A percentile compares a stretch with the other conserved stretches of the same genome.
Evolutionary conservation across 164 flowering plant species (phyloP).

Genomic region (Brasenia schreberi): DNA sequence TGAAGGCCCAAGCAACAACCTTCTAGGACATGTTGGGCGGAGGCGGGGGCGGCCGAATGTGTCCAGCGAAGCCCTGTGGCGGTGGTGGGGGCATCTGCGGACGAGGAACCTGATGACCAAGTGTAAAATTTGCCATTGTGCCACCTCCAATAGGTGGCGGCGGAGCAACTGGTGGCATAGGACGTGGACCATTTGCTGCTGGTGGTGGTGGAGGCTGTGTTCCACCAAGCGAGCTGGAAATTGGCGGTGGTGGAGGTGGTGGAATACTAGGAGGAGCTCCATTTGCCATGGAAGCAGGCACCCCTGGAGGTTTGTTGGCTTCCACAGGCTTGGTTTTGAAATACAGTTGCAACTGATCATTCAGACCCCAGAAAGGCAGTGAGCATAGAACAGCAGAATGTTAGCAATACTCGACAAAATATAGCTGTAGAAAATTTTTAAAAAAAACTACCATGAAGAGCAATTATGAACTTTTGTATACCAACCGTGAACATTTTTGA

Average conservation of each 20-base stretch:
- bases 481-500: conserved; percentile 96
- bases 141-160: conserved; percentile 72
- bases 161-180: conserved; percentile 92
- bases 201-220: conserved; percentile 66
- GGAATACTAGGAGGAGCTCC: conserved; percentile 57
- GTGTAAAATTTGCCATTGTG: conserved; percentile 67
- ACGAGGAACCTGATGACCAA: conserved; percentile 37
- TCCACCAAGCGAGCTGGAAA: conserved; percentile 17
- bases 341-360: conserved; percentile 73
- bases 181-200: conserved; percentile 68
- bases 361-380: background rate
- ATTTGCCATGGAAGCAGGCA: conserved; percentile 42
- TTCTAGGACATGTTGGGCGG: background rate
- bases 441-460: background rate
- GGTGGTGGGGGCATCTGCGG: conserved; percentile 34
- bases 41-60: background rate
- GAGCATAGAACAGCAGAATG: background rate
- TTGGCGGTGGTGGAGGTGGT: conserved; percentile 52
- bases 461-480: background rate
- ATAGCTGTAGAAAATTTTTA: background rate
- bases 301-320: conserved; percentile 48
- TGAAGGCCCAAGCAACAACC: background rate
- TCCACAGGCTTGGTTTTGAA: conserved; percentile 89
- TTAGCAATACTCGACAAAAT: background rate
- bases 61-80: conserved; percentile 43